These are phyloP conservation scores for Carex myosuroides DNA, from an alignment of 176 grass and related monocot genomes.

Conservation along the genomic window DNA sequence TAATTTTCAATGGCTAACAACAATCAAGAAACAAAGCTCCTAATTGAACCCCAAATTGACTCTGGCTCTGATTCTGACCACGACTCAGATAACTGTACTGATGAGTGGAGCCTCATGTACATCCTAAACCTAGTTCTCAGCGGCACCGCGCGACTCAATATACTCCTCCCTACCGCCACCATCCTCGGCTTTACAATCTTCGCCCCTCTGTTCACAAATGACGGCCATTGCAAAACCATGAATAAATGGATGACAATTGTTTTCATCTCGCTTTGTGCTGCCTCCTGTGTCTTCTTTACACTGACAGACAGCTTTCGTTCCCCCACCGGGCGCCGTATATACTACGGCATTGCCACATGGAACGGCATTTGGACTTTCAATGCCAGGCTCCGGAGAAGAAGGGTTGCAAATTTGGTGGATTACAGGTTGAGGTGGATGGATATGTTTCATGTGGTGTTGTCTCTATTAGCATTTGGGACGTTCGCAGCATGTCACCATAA, in stretches of 20 bases:
- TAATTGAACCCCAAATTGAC: slow-evolving; percentile 27
- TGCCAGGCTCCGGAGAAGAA: slow-evolving; percentile 20
- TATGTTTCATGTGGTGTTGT: slow-evolving; percentile 57
- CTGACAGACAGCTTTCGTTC: slow-evolving; percentile 90
- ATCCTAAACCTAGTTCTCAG: slow-evolving; percentile 50
- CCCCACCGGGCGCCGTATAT: slow-evolving; percentile 35
- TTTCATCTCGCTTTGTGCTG: slow-evolving; percentile 50
- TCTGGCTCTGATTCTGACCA: background rate
- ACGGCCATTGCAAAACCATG: slow-evolving; percentile 43
- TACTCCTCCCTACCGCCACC: slow-evolving; percentile 83
- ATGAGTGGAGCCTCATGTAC: slow-evolving; percentile 55
- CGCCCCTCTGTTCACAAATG: slow-evolving; percentile 68
- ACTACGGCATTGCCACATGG: slow-evolving; percentile 61
- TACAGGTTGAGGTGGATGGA: slow-evolving; percentile 70
- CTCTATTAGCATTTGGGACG: slow-evolving; percentile 59
- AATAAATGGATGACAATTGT: slow-evolving; percentile 35
- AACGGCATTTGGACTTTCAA: slow-evolving; percentile 56
- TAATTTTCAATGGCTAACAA: slow-evolving; percentile 30
- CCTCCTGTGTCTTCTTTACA: slow-evolving; percentile 88
- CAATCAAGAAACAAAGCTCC: slow-evolving; percentile 51
- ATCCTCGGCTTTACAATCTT: slow-evolving; percentile 93
- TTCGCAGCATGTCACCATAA: slow-evolving; percentile 71
- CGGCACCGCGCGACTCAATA: slow-evolving; percentile 76
- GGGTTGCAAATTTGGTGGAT: slow-evolving; percentile 28
- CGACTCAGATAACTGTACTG: slow-evolving; percentile 13